phyloP scores from a whole-genome alignment of 2,329 filamentous ascomycete species.

The Ophiosphaerella korrae region DNA sequence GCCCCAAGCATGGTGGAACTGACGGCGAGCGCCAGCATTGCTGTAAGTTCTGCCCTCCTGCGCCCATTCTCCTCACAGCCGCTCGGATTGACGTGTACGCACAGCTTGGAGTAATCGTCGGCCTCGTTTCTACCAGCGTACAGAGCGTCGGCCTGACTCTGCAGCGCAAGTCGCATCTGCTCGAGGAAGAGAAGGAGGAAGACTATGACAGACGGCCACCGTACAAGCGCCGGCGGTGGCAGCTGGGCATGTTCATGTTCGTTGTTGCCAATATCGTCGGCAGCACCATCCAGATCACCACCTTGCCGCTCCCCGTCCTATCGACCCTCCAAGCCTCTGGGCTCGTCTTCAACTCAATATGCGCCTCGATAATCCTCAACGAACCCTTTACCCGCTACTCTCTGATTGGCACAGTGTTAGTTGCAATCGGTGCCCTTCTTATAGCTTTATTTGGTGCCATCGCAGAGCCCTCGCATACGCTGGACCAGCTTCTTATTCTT shows the following conservation, averaged over 20 bases:
- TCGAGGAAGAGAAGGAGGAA: constrained; percentile 89
- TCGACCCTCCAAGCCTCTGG: constrained; percentile 91
- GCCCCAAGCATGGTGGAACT: constrained; percentile 46
- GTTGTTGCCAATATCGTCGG: constrained; percentile 91
- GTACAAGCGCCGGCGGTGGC: constrained; percentile 90
- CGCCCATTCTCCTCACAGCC: too few species aligned
- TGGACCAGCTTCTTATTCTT: constrained; percentile 79
- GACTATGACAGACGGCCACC: constrained; percentile 82
- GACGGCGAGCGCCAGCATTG: constrained; percentile 49
- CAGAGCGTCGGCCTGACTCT: constrained; percentile 94
- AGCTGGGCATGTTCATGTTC: constrained; percentile 94
- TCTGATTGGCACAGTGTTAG: constrained; percentile 85
- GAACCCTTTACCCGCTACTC: constrained; percentile 96
- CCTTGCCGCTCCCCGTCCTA: constrained; percentile 87
- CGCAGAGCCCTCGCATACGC: constrained; percentile 85
- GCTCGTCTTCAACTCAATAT: constrained; percentile 97
- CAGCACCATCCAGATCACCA: constrained; percentile 97
- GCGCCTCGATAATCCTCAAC: constrained; percentile 87
- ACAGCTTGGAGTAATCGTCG: constrained; percentile 90
- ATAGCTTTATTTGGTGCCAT: constrained; percentile 96
- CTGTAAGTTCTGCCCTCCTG: constrained; percentile 37
- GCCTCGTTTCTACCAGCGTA: constrained; percentile 88
- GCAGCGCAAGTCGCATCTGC: constrained; percentile 95
- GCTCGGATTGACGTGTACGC: neutral
- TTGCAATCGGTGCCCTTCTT: constrained; percentile 84